phyloP scores from a whole-genome alignment of 2,329 filamentous ascomycete species.

The Aspergillus fumigatiaffinis region DNA sequence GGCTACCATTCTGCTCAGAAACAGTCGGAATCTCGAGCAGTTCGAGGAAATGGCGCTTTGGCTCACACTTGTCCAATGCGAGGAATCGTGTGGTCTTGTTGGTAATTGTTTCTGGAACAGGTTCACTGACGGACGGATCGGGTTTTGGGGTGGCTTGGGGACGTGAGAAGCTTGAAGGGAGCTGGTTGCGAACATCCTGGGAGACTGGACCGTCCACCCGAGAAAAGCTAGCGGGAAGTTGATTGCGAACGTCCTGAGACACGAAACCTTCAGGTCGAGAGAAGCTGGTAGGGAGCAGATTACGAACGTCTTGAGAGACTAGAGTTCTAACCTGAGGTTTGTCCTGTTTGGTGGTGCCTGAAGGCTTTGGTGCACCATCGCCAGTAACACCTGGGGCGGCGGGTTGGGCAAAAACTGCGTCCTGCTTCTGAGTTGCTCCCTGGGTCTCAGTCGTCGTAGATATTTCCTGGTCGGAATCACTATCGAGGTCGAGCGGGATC shows the following conservation, averaged over 20 bases:
- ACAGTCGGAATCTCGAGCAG: constrained; percentile 61
- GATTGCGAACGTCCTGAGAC: constrained; percentile 62
- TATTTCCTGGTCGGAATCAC: constrained; percentile 17
- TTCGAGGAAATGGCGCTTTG: constrained; percentile 76
- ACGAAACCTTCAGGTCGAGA: constrained; percentile 35
- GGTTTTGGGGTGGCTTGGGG: constrained; percentile 27
- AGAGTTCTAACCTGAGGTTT: not conserved
- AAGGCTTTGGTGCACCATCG: not conserved
- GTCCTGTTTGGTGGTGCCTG: not conserved
- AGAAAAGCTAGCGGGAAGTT: constrained; percentile 67
- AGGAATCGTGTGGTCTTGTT: constrained; percentile 82
- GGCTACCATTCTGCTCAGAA: constrained; percentile 25
- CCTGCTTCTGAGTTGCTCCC: not conserved
- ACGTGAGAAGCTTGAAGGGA: constrained; percentile 69
- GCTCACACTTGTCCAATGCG: constrained; percentile 86
- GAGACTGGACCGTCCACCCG: constrained; percentile 42
- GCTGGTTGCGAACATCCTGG: constrained; percentile 64
- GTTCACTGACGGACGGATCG: constrained; percentile 51
- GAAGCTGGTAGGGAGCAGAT: not conserved
- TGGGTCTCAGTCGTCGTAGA: constrained; percentile 8
- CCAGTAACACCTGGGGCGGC: not conserved
- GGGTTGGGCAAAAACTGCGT: not conserved
- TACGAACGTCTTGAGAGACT: not conserved
- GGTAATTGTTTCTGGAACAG: constrained; percentile 66
- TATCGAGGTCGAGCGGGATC: constrained; percentile 35